These are phyloP conservation scores for Pseudogymnoascus sp. DNA, from an alignment of 2,329 filamentous ascomycete genomes.

Conservation along the genomic window DNA sequence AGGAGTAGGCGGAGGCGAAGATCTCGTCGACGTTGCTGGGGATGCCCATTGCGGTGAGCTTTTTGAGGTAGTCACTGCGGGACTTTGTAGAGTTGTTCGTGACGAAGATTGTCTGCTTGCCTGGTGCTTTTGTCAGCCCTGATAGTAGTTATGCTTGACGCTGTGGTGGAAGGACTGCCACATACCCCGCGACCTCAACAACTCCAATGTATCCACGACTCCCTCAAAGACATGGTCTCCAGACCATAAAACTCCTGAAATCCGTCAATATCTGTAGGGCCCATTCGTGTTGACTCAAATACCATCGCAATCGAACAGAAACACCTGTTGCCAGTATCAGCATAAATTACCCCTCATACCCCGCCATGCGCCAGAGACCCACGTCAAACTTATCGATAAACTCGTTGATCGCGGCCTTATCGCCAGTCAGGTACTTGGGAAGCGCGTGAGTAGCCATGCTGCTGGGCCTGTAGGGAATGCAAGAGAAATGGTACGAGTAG, in stretches of 20 bases:
- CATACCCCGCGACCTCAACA: slow-evolving; percentile 73
- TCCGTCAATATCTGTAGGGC: slow-evolving; percentile 16
- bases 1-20: slow-evolving; percentile 91
- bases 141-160: not conserved
- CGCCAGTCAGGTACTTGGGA: slow-evolving; percentile 68
- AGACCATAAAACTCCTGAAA: slow-evolving; percentile 85
- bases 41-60: slow-evolving; percentile 76
- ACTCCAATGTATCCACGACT: slow-evolving; percentile 74
- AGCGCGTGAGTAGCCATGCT: slow-evolving; percentile 1
- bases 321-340: slow-evolving; percentile 51
- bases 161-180: slow-evolving; percentile 12
- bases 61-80: slow-evolving; percentile 84
- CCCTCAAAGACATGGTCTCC: slow-evolving; percentile 84
- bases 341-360: slow-evolving; percentile 17
- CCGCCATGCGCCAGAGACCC: slow-evolving; percentile 34
- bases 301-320: slow-evolving; percentile 98
- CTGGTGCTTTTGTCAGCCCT: slow-evolving; percentile 37
- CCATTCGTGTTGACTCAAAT: slow-evolving; percentile 26
- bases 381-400: slow-evolving; percentile 93
- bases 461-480: not conserved
- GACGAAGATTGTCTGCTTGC: slow-evolving; percentile 89
- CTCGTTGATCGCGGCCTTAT: slow-evolving; percentile 66
- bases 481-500: not conserved
- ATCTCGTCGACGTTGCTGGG: slow-evolving; percentile 78
- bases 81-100: slow-evolving; percentile 99